phyloP scores from a whole-genome alignment of 768 basidiomycete genomes.

The Fistulinella prunicolor region DNA sequence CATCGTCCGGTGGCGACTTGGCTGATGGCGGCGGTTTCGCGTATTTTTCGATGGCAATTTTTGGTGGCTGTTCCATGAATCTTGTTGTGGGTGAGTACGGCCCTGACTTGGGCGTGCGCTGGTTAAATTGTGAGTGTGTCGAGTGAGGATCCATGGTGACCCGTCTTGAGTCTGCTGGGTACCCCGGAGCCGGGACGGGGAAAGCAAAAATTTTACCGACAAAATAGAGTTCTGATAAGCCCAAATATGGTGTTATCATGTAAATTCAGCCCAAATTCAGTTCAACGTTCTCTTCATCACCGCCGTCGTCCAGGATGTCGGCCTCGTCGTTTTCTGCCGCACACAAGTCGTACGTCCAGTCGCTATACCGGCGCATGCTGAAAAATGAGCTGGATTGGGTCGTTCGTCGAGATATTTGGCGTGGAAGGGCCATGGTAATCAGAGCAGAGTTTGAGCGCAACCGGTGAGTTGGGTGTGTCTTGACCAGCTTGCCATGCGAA shows the following conservation, averaged over 20 bases:
- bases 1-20: conserved; percentile 17
- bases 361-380: conserved; percentile 84
- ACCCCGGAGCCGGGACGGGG: not conserved
- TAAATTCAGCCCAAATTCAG: not conserved
- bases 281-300: not conserved
- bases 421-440: conserved; percentile 79
- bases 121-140: conserved; percentile 69
- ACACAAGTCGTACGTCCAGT: conserved; percentile 85
- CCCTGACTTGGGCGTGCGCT: conserved; percentile 65
- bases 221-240: not conserved
- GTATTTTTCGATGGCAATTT: conserved; percentile 44
- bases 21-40: conserved; percentile 39
- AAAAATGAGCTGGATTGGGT: conserved; percentile 91
- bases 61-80: conserved; percentile 42
- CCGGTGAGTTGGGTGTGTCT: conserved; percentile 50
- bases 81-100: conserved; percentile 47
- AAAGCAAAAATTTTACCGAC: not conserved
- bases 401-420: conserved; percentile 82
- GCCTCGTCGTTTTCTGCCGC: conserved; percentile 64
- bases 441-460: conserved; percentile 92
- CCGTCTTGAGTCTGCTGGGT: too few relatives aligned
- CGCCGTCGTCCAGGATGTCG: conserved; percentile 40
- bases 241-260: conserved; percentile 15
- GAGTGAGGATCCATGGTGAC: conserved; percentile 79
- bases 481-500: not conserved